These are phyloP conservation scores for Fusarium sp. DNA, from an alignment of 2,329 filamentous ascomycete species.

Conservation along the genomic window DNA sequence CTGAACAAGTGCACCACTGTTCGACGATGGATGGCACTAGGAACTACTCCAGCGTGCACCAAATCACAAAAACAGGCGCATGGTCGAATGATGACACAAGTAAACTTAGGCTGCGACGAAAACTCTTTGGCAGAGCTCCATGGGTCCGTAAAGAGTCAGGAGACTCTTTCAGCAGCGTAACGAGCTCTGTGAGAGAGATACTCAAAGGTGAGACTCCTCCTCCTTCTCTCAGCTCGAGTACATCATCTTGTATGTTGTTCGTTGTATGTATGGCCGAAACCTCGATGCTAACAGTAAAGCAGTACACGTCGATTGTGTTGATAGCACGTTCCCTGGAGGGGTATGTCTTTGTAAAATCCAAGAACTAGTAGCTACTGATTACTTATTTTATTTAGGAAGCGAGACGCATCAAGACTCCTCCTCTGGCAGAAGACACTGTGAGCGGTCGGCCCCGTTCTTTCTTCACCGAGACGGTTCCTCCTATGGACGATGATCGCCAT, in stretches of 20 bases:
- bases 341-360: constrained; percentile 40
- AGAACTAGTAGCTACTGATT: constrained; percentile 24
- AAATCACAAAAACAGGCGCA: constrained; percentile 42
- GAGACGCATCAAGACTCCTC: constrained; percentile 62
- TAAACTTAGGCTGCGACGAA: constrained; percentile 50
- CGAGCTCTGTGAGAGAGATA: constrained; percentile 58
- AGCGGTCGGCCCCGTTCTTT: constrained; percentile 57
- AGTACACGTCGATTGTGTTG: constrained; percentile 23
- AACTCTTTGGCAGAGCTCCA: constrained; percentile 57
- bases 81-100: constrained; percentile 53
- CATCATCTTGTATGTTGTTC: constrained; percentile 19
- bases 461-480: constrained; percentile 58
- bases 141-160: constrained; percentile 58
- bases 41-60: constrained; percentile 37
- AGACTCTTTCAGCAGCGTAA: constrained; percentile 55
- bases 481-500: constrained; percentile 27
- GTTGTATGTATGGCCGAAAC: too few relatives aligned
- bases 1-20: constrained; percentile 28
- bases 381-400: constrained; percentile 58
- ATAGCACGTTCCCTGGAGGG: constrained; percentile 53
- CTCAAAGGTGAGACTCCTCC: constrained; percentile 55
- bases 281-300: constrained; percentile 13
- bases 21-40: constrained; percentile 25
- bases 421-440: constrained; percentile 56
- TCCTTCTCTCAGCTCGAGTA: constrained; percentile 47